Evolutionary conservation across 2,329 filamentous ascomycete genomes (phyloP).

Genomic region (Phyllosticta capitalensis): DNA sequence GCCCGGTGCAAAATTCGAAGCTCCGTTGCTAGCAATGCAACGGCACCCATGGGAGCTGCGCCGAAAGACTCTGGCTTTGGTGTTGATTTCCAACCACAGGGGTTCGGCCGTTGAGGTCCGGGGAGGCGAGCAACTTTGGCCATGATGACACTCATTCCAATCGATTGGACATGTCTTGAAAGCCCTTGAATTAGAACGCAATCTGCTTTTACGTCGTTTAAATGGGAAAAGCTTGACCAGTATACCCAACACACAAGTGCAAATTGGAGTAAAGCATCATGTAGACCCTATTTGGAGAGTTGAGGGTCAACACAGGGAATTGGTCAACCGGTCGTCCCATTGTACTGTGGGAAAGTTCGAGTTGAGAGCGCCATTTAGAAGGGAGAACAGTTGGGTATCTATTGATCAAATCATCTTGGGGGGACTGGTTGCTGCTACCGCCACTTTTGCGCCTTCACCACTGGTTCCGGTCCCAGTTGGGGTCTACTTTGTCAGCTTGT

Average conservation of each 20-base stretch:
- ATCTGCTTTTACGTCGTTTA: background rate
- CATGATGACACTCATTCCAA: no score
- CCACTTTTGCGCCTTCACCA: slow-evolving; percentile 3
- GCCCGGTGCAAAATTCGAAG: no score
- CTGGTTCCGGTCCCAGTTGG: slow-evolving; percentile 11
- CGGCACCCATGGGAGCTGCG: no score
- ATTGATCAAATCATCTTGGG: background rate
- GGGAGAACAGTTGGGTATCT: background rate
- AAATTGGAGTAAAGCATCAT: background rate
- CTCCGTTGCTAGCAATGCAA: no score
- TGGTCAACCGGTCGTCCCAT: background rate
- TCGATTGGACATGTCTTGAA: no score
- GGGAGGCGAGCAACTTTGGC: no score
- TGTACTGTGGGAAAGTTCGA: background rate
- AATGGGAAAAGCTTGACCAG: background rate
- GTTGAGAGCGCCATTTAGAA: background rate
- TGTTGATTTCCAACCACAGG: no score
- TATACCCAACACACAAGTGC: background rate
- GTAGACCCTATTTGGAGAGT: background rate
- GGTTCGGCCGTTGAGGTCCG: no score
- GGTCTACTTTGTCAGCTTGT: background rate
- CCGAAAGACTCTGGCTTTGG: no score
- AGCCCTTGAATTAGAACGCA: no score
- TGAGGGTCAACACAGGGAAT: background rate
- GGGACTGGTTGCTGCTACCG: background rate